Percentiles rank a stretch among this genome's conserved stretches.
Evolutionary conservation across 495 filamentous ascomycete genomes (phyloP).

Genomic region (Podospora sp.): DNA sequence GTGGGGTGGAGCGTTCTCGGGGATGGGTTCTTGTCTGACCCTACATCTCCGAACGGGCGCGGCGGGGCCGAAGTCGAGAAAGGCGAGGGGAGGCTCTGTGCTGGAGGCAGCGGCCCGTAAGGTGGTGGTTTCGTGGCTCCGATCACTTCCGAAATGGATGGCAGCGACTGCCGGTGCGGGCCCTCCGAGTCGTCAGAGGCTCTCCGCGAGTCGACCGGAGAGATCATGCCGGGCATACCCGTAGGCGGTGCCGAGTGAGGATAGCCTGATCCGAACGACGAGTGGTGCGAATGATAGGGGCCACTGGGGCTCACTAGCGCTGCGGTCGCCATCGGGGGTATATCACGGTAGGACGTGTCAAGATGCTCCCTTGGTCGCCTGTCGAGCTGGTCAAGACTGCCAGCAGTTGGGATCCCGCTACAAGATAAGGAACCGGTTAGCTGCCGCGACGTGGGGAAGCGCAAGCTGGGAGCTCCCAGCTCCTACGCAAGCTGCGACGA

Average conservation of each 20-base stretch:
- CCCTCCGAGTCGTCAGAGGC: conserved; percentile 45
- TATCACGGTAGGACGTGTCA: conserved; percentile 42
- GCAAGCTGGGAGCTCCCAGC: not conserved
- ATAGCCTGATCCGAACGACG: conserved; percentile 42
- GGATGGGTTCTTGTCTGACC: conserved; percentile 38
- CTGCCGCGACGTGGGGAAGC: conserved; percentile 5
- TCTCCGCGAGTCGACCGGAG: conserved; percentile 47
- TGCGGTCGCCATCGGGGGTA: conserved; percentile 51
- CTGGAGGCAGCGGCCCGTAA: conserved; percentile 36
- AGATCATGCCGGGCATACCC: conserved; percentile 48
- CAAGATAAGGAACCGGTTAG: conserved; percentile 21
- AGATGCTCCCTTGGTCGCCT: conserved; percentile 40
- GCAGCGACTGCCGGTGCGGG: conserved; percentile 49
- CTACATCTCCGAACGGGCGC: conserved; percentile 33
- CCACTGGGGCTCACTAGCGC: conserved; percentile 49
- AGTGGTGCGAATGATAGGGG: conserved; percentile 43
- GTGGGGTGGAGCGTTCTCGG: conserved; percentile 38
- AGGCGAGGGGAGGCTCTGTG: conserved; percentile 38
- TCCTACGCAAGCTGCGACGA: not conserved
- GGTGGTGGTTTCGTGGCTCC: conserved; percentile 40
- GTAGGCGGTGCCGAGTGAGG: conserved; percentile 40
- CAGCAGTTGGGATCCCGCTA: conserved; percentile 39
- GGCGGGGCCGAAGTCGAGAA: conserved; percentile 32
- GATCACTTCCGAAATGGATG: conserved; percentile 54
- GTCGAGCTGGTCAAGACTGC: conserved; percentile 38